phyloP scores from a whole-genome alignment of 257 asterid species.

The Fraxinus anomala region DNA sequence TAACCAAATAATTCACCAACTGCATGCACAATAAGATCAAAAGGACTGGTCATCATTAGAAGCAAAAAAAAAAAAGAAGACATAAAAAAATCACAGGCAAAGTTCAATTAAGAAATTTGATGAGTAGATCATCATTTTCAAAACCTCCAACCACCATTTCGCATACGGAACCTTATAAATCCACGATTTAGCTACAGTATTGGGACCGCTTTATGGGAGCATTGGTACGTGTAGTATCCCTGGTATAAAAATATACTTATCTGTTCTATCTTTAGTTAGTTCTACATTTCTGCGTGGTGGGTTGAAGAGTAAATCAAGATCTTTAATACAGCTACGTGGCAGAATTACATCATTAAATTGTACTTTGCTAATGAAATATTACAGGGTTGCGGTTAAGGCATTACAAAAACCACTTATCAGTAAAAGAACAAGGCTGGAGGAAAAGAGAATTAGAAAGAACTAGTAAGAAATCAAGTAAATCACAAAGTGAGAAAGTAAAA shows the following conservation, averaged over 20 bases:
- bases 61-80: no score
- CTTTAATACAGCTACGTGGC: background rate
- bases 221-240: background rate
- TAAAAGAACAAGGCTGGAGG: background rate
- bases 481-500: background rate
- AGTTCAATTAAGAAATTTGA: background rate
- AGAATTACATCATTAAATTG: background rate
- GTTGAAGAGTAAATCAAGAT: background rate
- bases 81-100: background rate
- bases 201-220: background rate
- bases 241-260: background rate
- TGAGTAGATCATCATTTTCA: background rate
- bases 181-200: background rate
- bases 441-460: background rate
- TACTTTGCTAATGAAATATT: background rate
- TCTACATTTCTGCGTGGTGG: background rate
- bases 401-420: background rate
- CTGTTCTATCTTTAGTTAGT: background rate
- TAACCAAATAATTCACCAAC: conserved; percentile 81
- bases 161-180: background rate
- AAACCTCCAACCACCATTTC: background rate
- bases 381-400: background rate
- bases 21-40: conserved; percentile 33
- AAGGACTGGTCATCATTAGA: background rate
- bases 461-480: background rate